These are phyloP conservation scores for Akanthomyces lecanii DNA, from an alignment of 2,329 filamentous ascomycete genomes.

Conservation along the genomic window DNA sequence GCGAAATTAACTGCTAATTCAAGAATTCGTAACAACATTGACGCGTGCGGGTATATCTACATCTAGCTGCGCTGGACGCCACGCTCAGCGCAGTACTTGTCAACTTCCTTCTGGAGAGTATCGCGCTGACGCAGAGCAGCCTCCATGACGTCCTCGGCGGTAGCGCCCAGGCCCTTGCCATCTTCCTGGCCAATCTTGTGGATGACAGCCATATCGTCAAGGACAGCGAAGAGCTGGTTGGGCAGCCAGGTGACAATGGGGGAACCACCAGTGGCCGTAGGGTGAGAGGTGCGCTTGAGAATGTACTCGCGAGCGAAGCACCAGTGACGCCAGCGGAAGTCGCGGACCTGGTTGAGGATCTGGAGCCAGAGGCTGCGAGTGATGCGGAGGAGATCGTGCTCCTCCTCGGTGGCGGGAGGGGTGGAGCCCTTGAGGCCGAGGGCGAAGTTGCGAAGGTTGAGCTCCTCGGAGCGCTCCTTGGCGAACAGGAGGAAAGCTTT, in stretches of 20 bases:
- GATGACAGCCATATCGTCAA: conserved; percentile 64
- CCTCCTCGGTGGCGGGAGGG: conserved; percentile 24
- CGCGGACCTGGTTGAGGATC: conserved; percentile 69
- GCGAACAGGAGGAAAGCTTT: conserved; percentile 78
- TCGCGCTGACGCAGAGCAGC: conserved; percentile 58
- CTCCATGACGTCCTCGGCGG: conserved; percentile 62
- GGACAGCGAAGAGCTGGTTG: conserved; percentile 72
- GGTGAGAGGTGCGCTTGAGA: conserved; percentile 70
- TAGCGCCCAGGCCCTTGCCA: conserved; percentile 40
- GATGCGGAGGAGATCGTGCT: conserved; percentile 45
- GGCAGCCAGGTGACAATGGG: conserved; percentile 83
- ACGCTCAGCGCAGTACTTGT: conserved; percentile 67
- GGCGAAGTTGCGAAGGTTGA: conserved; percentile 57
- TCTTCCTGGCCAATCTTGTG: conserved; percentile 41
- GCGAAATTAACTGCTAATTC: neutral
- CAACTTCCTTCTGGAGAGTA: conserved; percentile 67
- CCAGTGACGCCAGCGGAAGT: conserved; percentile 83
- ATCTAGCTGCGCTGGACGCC: conserved; percentile 31
- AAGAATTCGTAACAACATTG: neutral
- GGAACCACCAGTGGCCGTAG: conserved; percentile 74
- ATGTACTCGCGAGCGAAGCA: conserved; percentile 83
- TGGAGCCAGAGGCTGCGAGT: conserved; percentile 59
- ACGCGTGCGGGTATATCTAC: conserved; percentile 8
- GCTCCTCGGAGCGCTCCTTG: conserved; percentile 41
- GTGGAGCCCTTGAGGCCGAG: conserved; percentile 32